A percentile compares a stretch with the other conserved stretches of the same genome.
Conservation (phyloP, 164 flowering plant genomes). For the Litsea cubeba region DNA sequence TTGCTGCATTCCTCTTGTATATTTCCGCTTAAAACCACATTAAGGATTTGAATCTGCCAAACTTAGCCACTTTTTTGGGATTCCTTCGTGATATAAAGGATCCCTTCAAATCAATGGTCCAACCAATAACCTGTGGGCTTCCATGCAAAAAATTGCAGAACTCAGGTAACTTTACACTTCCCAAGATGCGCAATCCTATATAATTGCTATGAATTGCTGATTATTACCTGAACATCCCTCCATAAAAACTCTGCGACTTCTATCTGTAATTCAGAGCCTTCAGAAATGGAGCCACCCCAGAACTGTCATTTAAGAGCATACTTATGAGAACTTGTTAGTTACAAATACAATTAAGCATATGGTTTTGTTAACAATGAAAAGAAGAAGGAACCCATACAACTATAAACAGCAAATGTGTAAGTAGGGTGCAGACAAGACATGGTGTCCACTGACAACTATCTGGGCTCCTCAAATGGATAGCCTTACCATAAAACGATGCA, state of each 20-base stretch:
- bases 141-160: not conserved
- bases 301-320: constrained; percentile 37
- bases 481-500: too few species aligned
- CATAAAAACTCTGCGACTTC: constrained; percentile 92
- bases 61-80: not conserved
- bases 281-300: constrained; percentile 73
- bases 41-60: not conserved
- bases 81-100: not conserved
- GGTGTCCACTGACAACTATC: too few species aligned
- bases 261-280: constrained; percentile 85
- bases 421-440: too few species aligned
- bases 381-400: too few species aligned
- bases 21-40: not conserved
- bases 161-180: not conserved
- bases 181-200: not conserved
- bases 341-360: not conserved
- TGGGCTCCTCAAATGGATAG: too few species aligned
- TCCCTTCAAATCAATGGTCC: not conserved
- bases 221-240: constrained; percentile 81
- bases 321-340: not conserved
- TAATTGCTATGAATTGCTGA: not conserved
- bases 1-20: not conserved
- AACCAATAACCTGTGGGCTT: not conserved
- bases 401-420: too few species aligned
- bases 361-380: too few species aligned